Evolutionary conservation across 2,329 filamentous ascomycete species (phyloP), one percentile per base, ranked within the genome.

Genomic region (Pseudogymnoascus sp.): DNA sequence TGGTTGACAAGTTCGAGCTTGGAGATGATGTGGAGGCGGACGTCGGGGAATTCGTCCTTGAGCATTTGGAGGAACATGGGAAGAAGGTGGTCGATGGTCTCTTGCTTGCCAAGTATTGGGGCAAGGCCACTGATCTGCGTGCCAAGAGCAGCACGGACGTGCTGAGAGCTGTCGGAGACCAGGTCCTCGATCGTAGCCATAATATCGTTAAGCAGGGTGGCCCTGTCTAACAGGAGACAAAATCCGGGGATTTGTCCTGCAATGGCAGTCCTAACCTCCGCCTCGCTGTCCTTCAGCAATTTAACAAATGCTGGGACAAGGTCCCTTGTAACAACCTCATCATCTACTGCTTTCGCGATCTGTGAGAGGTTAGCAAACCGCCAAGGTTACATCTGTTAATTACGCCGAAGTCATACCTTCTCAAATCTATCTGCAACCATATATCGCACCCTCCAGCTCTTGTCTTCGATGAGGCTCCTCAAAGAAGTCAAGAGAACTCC

Each of bases 41-140:
- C 95, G 75, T 99, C 95, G 21, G 95, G 95, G 77, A 97, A 98
- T 75, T 99, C 95, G 73, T 99, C 95, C 83, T 98, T 99, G 72
- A 99, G 87, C 95, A 99, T 99, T 77, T 96, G 91, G 63, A 99
- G 83, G 78, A 99, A 98, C 93, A 99, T 99, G 63, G 95, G 95
- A 51, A 99, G 85, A 51, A 99, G 86, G 76, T 99, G 95, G 71
- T 95, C 89, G 70, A 96, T 98, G 31, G 95, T 99, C 78, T 98
- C 93, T 78, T 99, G 91, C 79, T 98, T 98, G 78, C 95, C 95
- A 69, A 99, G 85, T 70, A 99, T 97, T 5, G 95, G 95, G 51
- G 95, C 95, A 71, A 99, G 85, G 41, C 95, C 95, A 74, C 93
- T 97, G 75, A 99, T 97, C 76, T 99, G 93, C 65, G 92, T 98